phyloP scores from a whole-genome alignment of 2,329 filamentous ascomycete species.

The Penicillium janthinellum region DNA sequence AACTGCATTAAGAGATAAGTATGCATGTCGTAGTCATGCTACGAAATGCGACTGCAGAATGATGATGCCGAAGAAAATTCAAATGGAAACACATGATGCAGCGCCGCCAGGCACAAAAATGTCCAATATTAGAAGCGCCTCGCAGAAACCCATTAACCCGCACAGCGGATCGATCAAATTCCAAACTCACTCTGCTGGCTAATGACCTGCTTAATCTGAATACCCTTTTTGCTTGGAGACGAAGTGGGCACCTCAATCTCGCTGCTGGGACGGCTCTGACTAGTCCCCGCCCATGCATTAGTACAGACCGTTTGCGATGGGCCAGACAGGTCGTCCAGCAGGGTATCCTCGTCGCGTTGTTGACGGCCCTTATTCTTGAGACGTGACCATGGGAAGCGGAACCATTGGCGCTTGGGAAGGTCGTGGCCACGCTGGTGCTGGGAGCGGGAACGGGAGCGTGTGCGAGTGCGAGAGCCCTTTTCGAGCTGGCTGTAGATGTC shows the following conservation, averaged over 20 bases:
- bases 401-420: constrained; percentile 4
- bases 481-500: constrained; percentile 25
- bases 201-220: constrained; percentile 38
- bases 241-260: constrained; percentile 21
- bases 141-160: background rate
- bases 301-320: constrained; percentile 31
- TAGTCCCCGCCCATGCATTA: constrained; percentile 37
- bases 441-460: background rate
- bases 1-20: background rate
- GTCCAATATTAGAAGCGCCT: background rate
- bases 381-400: background rate
- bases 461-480: constrained; percentile 18
- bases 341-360: constrained; percentile 9
- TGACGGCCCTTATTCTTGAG: background rate
- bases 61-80: too few species aligned
- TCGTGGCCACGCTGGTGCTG: background rate
- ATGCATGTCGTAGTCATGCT: background rate
- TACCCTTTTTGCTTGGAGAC: constrained; percentile 23
- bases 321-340: constrained; percentile 22
- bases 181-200: constrained; percentile 35
- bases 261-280: constrained; percentile 27
- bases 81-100: background rate
- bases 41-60: background rate
- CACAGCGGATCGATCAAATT: constrained; percentile 8
- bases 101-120: background rate